A percentile compares a stretch with the other conserved stretches of the same genome.
Evolutionary conservation across 495 filamentous ascomycete genomes (phyloP).

Genomic region (Neurospora tetrasperma): DNA sequence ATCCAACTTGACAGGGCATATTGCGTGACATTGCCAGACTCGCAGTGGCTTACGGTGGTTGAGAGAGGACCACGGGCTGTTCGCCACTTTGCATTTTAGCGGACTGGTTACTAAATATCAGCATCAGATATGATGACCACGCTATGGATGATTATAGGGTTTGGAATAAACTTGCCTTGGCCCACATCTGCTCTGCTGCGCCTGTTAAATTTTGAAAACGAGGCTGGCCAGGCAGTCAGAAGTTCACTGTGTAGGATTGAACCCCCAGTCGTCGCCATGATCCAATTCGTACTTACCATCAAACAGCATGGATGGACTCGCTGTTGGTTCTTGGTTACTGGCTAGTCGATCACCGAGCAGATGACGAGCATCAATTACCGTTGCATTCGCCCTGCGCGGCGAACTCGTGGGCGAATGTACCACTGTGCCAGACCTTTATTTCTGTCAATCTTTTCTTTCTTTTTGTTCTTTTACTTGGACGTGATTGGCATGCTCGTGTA

Average conservation of each 20-base stretch:
- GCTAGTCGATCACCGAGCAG: background rate
- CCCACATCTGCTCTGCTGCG: background rate
- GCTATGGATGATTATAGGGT: background rate
- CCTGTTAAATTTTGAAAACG: background rate
- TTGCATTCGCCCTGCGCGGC: background rate
- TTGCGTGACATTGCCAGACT: background rate
- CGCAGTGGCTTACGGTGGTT: background rate
- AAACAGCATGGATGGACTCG: background rate
- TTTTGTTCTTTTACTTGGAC: background rate
- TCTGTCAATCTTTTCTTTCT: too few relatives aligned
- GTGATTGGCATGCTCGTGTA: background rate
- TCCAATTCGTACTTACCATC: background rate
- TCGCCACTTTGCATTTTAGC: background rate
- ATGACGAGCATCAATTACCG: background rate
- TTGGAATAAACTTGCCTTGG: background rate
- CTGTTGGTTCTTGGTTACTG: background rate
- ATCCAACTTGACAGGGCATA: background rate
- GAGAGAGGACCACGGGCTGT: background rate
- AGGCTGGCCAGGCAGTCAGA: background rate
- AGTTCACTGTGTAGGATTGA: background rate
- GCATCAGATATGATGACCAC: background rate
- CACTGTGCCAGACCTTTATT: background rate
- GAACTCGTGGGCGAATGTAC: background rate
- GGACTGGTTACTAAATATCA: background rate
- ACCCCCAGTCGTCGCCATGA: background rate